Evolutionary conservation across 2,329 filamentous ascomycete genomes (phyloP).

Genomic region (Calonectria pseudoreteaudii): DNA sequence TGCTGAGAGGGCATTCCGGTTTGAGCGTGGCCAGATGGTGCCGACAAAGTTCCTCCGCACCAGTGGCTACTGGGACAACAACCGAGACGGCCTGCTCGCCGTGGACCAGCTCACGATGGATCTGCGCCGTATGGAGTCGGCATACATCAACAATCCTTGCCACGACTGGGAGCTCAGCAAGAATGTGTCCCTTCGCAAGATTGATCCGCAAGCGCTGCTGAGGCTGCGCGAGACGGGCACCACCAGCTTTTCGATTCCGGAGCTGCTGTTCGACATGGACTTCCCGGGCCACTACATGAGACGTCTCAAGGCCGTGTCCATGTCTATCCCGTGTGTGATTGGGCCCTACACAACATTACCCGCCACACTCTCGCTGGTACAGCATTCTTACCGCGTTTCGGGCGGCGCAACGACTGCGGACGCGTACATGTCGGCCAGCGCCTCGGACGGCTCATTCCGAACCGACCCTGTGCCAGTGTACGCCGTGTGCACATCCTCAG

Average conservation of each 20-base stretch:
- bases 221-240: slow-evolving; percentile 6
- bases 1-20: slow-evolving; percentile 19
- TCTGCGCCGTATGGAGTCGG: slow-evolving; percentile 12
- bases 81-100: not conserved
- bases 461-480: not conserved
- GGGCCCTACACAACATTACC: slow-evolving; percentile 44
- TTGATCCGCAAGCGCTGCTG: slow-evolving; percentile 18
- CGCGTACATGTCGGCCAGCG: not conserved
- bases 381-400: not conserved
- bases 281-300: slow-evolving; percentile 55
- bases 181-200: slow-evolving; percentile 16
- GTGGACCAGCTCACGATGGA: slow-evolving; percentile 1
- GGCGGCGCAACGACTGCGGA: not conserved
- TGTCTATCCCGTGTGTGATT: slow-evolving; percentile 46
- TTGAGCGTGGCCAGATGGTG: slow-evolving; percentile 10
- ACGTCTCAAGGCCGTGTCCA: slow-evolving; percentile 46
- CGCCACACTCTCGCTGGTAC: not conserved
- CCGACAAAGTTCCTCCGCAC: not conserved
- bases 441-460: not conserved
- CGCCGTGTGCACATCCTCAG: not conserved
- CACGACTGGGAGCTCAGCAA: slow-evolving; percentile 28
- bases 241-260: slow-evolving; percentile 32
- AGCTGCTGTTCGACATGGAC: slow-evolving; percentile 52
- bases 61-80: slow-evolving; percentile 3
- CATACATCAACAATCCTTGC: not conserved